These are phyloP conservation scores for Penicillium arizonense DNA, from an alignment of 495 filamentous ascomycete genomes.

Conservation along the genomic window DNA sequence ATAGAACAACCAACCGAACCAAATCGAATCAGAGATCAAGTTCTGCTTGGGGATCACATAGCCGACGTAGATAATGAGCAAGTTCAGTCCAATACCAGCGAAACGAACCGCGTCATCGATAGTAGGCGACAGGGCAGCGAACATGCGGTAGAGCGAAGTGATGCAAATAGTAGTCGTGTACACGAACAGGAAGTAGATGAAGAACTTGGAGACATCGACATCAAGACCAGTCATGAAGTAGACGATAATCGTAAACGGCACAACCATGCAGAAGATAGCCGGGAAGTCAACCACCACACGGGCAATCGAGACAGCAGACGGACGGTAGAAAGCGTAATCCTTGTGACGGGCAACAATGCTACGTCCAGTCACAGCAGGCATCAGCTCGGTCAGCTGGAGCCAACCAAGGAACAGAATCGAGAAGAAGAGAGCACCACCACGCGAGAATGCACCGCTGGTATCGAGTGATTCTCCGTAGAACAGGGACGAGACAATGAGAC, in stretches of 20 bases:
- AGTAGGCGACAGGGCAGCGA: constrained; percentile 66
- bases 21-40: constrained; percentile 63
- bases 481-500: constrained; percentile 70
- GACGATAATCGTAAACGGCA: constrained; percentile 62
- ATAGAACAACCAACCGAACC: constrained; percentile 78
- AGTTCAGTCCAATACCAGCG: constrained; percentile 64
- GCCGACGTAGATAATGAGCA: constrained; percentile 74
- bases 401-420: constrained; percentile 73
- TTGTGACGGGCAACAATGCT: constrained; percentile 63
- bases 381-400: constrained; percentile 70
- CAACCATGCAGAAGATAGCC: constrained; percentile 59
- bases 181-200: constrained; percentile 70
- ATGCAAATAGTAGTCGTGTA: constrained; percentile 66
- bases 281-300: constrained; percentile 70
- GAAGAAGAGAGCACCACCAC: constrained; percentile 71
- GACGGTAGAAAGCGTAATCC: constrained; percentile 77
- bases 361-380: constrained; percentile 64
- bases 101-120: constrained; percentile 76
- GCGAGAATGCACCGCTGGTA: constrained; percentile 66
- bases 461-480: constrained; percentile 66
- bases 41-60: constrained; percentile 70
- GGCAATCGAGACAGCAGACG: constrained; percentile 68
- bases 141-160: constrained; percentile 73
- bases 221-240: constrained; percentile 71
- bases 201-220: constrained; percentile 66